Evolutionary conservation across 768 basidiomycete genomes (phyloP).

Genomic region (Amanita jacksonii): DNA sequence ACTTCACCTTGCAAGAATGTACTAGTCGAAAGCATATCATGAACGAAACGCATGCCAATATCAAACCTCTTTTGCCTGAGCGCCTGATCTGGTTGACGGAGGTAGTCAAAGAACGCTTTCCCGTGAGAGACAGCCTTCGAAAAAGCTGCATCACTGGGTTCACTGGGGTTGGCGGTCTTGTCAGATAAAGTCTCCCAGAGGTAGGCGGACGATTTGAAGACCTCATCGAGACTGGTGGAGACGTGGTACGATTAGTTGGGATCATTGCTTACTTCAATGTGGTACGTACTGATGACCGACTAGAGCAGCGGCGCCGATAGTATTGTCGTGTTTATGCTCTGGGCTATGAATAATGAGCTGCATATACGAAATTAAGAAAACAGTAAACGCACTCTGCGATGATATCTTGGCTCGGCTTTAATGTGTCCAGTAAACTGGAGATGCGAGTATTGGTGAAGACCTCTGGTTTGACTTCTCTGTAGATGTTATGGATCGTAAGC

Average conservation of each 20-base stretch:
- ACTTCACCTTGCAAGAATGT: slow-evolving; percentile 15
- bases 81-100: slow-evolving; percentile 14
- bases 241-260: slow-evolving; percentile 14
- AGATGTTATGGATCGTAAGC: slow-evolving; percentile 18
- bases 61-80: slow-evolving; percentile 18
- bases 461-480: slow-evolving; percentile 17
- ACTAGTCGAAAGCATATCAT: slow-evolving; percentile 12
- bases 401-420: slow-evolving; percentile 2
- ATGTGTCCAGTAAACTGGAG: slow-evolving; percentile 13
- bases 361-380: too few relatives aligned
- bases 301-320: slow-evolving; percentile 19
- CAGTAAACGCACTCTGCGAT: background rate
- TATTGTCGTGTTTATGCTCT: slow-evolving; percentile 18
- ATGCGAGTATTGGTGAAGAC: slow-evolving; percentile 18
- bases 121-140: slow-evolving; percentile 13
- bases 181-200: background rate
- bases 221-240: background rate
- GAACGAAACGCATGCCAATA: slow-evolving; percentile 17
- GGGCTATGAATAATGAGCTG: slow-evolving; percentile 13
- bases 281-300: slow-evolving; percentile 5
- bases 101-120: slow-evolving; percentile 14
- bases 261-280: slow-evolving; percentile 18
- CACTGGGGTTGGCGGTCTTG: slow-evolving; percentile 9
- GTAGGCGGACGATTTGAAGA: background rate
- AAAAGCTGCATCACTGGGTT: slow-evolving; percentile 13